These are phyloP conservation scores for Astragalus membranaceus DNA, from an alignment of 306 rosid species.

Conservation along the genomic window DNA sequence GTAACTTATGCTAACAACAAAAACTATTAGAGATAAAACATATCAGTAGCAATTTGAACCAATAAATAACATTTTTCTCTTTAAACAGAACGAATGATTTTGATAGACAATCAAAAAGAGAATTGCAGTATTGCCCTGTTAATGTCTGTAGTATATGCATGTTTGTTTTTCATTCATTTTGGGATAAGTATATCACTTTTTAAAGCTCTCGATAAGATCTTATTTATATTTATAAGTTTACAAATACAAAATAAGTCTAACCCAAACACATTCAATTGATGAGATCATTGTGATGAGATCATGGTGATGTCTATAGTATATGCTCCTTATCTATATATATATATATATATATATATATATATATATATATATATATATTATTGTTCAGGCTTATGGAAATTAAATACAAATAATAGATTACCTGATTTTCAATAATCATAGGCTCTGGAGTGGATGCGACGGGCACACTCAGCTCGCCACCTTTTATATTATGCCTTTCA, in stretches of 20 bases:
- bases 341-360: too few species aligned
- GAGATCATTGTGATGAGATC: neutral
- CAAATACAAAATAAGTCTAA: neutral
- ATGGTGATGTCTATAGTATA: too few species aligned
- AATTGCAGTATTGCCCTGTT: neutral
- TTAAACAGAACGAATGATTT: neutral
- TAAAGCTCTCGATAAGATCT: neutral
- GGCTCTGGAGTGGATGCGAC: conserved; percentile 70
- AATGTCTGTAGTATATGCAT: neutral
- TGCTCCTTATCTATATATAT: neutral
- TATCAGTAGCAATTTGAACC: neutral
- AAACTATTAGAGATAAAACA: neutral
- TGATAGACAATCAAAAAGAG: neutral
- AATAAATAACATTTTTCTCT: neutral
- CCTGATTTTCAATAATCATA: conserved; percentile 68
- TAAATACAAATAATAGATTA: conserved; percentile 24
- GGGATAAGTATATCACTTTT: neutral
- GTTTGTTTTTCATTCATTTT: neutral
- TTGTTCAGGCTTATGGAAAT: neutral
- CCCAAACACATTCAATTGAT: neutral
- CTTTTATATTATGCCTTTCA: conserved; percentile 74
- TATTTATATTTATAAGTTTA: neutral
- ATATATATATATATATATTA: neutral
- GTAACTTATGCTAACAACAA: neutral
- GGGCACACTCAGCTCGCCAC: conserved; percentile 70